Percentiles rank a stretch among this genome's conserved stretches.
Conservation (phyloP, 148 eudicot genomes). For the Nepenthes mirabilis region DNA sequence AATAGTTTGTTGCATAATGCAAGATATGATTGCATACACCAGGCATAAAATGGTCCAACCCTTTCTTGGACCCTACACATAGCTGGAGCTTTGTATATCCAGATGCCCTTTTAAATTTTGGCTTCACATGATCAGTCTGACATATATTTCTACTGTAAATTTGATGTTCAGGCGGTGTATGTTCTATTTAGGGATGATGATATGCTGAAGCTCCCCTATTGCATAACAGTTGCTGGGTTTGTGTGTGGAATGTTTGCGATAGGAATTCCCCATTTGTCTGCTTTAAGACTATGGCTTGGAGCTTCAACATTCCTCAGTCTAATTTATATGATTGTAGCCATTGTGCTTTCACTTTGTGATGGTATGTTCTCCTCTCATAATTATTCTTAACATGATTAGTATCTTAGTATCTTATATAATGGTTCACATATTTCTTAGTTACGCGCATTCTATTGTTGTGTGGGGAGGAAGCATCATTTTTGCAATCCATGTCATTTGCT, state of each 20-base stretch:
- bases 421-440: not conserved
- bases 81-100: too few relatives aligned
- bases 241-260: slow-evolving; percentile 75
- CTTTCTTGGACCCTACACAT: too few relatives aligned
- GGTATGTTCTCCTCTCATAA: slow-evolving; percentile 28
- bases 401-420: not conserved
- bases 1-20: too few relatives aligned
- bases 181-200: slow-evolving; percentile 44
- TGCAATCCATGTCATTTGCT: not conserved
- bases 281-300: slow-evolving; percentile 75
- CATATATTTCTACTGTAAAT: not conserved
- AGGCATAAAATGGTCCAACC: too few relatives aligned
- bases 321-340: slow-evolving; percentile 52
- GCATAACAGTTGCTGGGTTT: slow-evolving; percentile 59
- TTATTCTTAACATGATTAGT: not conserved
- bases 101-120: not conserved
- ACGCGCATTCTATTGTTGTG: not conserved
- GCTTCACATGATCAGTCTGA: not conserved
- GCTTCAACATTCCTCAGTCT: slow-evolving; percentile 74
- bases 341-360: slow-evolving; percentile 55
- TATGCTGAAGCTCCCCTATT: slow-evolving; percentile 69
- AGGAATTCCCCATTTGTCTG: slow-evolving; percentile 80
- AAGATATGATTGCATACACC: too few relatives aligned
- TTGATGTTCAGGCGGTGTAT: slow-evolving; percentile 59
- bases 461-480: not conserved